Evolutionary conservation across 352 stramenopile species (phyloP).

Genomic region (Pythium aristosporum): DNA sequence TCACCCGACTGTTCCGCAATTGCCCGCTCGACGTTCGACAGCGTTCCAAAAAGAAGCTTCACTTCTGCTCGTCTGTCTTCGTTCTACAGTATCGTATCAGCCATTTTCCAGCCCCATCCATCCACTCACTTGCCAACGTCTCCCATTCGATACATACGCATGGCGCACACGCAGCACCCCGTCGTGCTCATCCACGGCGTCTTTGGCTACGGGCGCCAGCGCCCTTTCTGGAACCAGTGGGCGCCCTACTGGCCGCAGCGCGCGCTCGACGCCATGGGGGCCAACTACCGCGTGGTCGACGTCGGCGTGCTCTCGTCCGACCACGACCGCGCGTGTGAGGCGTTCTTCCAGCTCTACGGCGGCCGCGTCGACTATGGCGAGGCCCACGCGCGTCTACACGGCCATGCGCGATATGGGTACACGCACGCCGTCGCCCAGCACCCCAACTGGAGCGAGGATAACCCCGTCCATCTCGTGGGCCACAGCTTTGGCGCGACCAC

Average conservation of each 20-base stretch:
- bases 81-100: background rate
- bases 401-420: slow-evolving; percentile 48
- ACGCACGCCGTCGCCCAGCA: slow-evolving; percentile 35
- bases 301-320: slow-evolving; percentile 62
- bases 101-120: background rate
- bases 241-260: slow-evolving; percentile 59
- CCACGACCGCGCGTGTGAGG: slow-evolving; percentile 65
- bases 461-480: slow-evolving; percentile 58
- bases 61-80: background rate
- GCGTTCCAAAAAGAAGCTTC: background rate
- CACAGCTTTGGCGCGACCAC: slow-evolving; percentile 67
- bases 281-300: slow-evolving; percentile 61
- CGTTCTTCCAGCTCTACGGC: slow-evolving; percentile 63
- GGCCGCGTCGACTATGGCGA: slow-evolving; percentile 64
- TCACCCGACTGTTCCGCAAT: background rate
- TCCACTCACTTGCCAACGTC: too few relatives aligned
- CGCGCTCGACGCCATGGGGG: slow-evolving; percentile 41
- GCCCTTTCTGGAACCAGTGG: slow-evolving; percentile 45
- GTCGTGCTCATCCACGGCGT: slow-evolving; percentile 70
- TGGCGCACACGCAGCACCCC: slow-evolving; percentile 40
- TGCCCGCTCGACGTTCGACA: slow-evolving; percentile 8
- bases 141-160: background rate
- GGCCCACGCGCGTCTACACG: slow-evolving; percentile 31
- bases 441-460: slow-evolving; percentile 23
- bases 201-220: slow-evolving; percentile 53